phyloP scores from a whole-genome alignment of 1,284 basidiomycete species.

The Ustilago hordei region DNA sequence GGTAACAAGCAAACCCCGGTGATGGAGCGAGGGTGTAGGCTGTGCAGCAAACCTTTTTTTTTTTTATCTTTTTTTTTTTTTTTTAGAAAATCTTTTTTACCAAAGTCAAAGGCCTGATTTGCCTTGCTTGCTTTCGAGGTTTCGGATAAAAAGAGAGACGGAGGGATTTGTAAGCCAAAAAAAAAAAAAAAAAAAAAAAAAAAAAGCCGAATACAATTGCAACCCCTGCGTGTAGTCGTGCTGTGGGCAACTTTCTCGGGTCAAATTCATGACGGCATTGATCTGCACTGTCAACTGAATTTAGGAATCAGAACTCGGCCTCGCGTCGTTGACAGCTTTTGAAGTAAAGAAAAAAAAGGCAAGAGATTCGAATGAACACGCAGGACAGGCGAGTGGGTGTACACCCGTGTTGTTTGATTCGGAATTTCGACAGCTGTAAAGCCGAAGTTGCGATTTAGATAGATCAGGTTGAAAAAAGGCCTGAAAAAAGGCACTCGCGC shows the following conservation, averaged over 20 bases:
- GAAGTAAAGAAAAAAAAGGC: neutral
- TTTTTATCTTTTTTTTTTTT: too few species aligned
- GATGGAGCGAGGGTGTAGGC: neutral
- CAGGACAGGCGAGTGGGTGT: conserved; percentile 5
- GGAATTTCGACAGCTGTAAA: neutral
- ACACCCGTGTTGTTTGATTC: neutral
- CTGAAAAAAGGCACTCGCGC: neutral
- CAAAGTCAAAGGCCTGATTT: too few species aligned
- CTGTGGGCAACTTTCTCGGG: neutral
- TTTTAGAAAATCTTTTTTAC: too few species aligned
- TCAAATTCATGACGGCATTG: conserved; percentile 7
- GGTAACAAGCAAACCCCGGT: neutral
- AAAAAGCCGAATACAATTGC: neutral
- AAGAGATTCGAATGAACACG: neutral
- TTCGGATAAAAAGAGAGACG: neutral
- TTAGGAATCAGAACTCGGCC: neutral
- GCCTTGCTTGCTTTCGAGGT: neutral
- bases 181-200: too few species aligned
- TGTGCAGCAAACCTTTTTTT: neutral
- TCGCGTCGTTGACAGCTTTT: neutral
- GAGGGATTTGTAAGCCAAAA: neutral
- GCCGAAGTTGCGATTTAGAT: neutral
- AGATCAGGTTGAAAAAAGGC: too few species aligned
- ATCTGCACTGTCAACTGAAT: conserved; percentile 11
- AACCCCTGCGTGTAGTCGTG: neutral